These are phyloP conservation scores for Apiotrichum domesticum DNA, from an alignment of 1,284 basidiomycete species.

Conservation along the genomic window DNA sequence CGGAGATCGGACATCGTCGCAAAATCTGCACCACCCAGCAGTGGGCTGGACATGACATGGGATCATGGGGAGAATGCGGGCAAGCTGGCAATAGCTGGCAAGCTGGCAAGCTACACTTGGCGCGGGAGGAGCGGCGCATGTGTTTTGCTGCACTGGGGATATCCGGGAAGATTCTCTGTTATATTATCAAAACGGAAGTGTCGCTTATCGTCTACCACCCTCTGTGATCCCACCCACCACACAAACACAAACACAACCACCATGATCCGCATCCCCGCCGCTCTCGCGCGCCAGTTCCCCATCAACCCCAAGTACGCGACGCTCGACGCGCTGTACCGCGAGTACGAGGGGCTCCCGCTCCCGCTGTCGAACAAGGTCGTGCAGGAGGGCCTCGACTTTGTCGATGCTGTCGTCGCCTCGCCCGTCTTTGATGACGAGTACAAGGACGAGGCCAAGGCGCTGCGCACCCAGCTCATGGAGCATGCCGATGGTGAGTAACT, in stretches of 20 bases:
- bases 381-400: constrained; percentile 15
- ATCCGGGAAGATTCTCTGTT: too few species aligned
- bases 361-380: constrained; percentile 6
- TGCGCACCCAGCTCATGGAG: constrained; percentile 10
- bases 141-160: too few species aligned
- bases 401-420: constrained; percentile 7
- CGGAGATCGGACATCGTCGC: too few species aligned
- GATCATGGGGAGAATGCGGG: too few species aligned
- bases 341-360: constrained; percentile 13
- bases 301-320: constrained; percentile 12
- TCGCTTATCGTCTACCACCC: neutral
- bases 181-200: too few species aligned
- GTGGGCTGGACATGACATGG: too few species aligned
- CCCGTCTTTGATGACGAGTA: constrained; percentile 11
- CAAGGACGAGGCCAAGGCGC: constrained; percentile 10
- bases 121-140: too few species aligned
- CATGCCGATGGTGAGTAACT: constrained; percentile 15
- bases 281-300: constrained; percentile 17
- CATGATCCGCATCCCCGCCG: constrained; percentile 14
- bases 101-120: too few species aligned
- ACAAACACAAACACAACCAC: neutral
- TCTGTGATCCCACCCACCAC: neutral
- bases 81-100: too few species aligned
- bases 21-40: too few species aligned
- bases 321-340: constrained; percentile 6